Base-by-base conservation (phyloP, 192 early-diverging fungal genomes). In the Dissophora ornata region DNA sequence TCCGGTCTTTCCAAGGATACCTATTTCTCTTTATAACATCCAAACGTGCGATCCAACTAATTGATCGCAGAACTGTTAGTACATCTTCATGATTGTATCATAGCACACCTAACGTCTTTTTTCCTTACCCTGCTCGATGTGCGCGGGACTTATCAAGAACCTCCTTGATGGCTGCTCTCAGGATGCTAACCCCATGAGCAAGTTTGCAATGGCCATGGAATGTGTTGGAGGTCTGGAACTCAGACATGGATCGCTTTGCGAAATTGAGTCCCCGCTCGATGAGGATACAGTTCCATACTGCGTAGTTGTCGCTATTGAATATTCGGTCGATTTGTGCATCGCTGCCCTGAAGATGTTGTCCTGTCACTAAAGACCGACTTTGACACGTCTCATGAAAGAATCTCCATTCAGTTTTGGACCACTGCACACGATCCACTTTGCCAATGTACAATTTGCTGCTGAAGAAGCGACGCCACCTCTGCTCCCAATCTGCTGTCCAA, bases 401-500 rank as follows among this genome's bases (percentile, higher is more conserved):
- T 11, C 63, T 34, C 63, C 52, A 66, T 26, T 66, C 42, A 15
- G 4, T 34, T 30, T 66, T 55, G 21, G 22, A 56, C 63, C 63
- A 66, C 0, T 1, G 3, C 24, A 66, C 10, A 5, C 63, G 41
- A 1, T 38, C 49, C 6, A 24, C 19, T 0, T 64, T 4, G 21
- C 34, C 48, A 51, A 1, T 0, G 26, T 29, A 19, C 3, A 1
- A 13, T 24, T 56, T 66, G 16, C 13, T 25, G 15, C 0, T 33
- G 42, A 46, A 15, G 30, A 56, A 66, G 0, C 1, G 15, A 1
- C 21, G 6, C 63, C 53, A 66, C 21, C 11, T 52, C 13, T 48
- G 44, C 22, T 45, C 29, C 63, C 51, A 66, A 7, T 66, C 63
- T 16, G 4, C 28, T 7, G 63, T 56, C 63, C 63, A 66, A 32